phyloP scores from a whole-genome alignment of 73 alveolate genomes.

The Paramecium tetraurelia region DNA sequence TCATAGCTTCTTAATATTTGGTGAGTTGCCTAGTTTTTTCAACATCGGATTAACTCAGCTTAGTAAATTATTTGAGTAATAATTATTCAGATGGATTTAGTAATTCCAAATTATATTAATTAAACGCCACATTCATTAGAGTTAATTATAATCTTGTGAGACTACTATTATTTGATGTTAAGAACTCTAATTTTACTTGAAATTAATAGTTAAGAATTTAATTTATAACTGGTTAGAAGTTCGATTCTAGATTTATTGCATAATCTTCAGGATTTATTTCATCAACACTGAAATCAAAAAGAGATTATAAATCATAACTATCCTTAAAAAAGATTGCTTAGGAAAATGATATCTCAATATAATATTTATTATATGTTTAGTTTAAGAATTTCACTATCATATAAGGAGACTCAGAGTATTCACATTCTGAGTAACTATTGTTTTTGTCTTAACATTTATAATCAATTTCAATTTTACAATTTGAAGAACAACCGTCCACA shows the following conservation, averaged over 20 bases:
- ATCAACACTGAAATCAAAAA: background rate
- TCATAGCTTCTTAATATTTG: background rate
- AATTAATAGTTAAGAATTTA: background rate
- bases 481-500: background rate
- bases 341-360: background rate
- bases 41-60: background rate
- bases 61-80: background rate
- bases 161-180: background rate
- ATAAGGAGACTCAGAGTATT: background rate
- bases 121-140: background rate
- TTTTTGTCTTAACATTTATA: background rate
- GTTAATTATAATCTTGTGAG: background rate
- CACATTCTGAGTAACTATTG: background rate
- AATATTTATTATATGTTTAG: background rate
- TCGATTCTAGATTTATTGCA: background rate
- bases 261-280: background rate
- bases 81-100: background rate
- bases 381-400: background rate
- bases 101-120: background rate
- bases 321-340: background rate
- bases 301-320: background rate
- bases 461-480: background rate
- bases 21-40: background rate
- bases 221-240: background rate
- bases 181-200: background rate